Evolutionary conservation across 2,329 filamentous ascomycete genomes (phyloP).

Genomic region (Fusarium nanum): DNA sequence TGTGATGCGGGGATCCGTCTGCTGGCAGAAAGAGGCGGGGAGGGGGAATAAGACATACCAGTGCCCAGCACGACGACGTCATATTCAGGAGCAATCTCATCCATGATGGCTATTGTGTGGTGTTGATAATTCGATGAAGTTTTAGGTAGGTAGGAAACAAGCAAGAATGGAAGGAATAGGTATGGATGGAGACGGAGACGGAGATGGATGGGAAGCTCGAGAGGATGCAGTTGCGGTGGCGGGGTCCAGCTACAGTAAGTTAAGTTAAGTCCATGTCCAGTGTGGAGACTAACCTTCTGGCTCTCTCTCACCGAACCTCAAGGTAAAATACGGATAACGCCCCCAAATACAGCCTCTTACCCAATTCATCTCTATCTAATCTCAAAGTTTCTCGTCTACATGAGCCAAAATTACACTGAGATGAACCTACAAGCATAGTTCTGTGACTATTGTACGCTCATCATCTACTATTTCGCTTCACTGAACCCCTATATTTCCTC

Average conservation of each 20-base stretch:
- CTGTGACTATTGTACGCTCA: slow-evolving; percentile 6
- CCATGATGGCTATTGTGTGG: slow-evolving; percentile 68
- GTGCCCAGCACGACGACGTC: slow-evolving; percentile 99
- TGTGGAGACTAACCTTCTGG: slow-evolving; percentile 41
- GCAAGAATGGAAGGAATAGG: slow-evolving; percentile 10
- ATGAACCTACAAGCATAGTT: background rate
- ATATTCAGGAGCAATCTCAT: slow-evolving; percentile 98
- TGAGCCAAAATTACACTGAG: slow-evolving; percentile 23
- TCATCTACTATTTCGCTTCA: background rate
- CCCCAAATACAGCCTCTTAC: slow-evolving; percentile 32
- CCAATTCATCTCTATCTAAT: slow-evolving; percentile 30
- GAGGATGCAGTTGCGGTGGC: slow-evolving; percentile 44
- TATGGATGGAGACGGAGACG: slow-evolving; percentile 24
- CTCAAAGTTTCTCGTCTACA: slow-evolving; percentile 26
- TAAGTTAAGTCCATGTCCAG: slow-evolving; percentile 31
- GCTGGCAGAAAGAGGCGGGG: slow-evolving; percentile 29
- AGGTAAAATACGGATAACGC: slow-evolving; percentile 19
- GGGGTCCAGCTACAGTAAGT: slow-evolving; percentile 46
- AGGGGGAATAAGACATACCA: slow-evolving; percentile 69
- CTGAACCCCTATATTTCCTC: slow-evolving; percentile 15
- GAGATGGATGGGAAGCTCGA: slow-evolving; percentile 41
- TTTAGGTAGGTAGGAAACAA: slow-evolving; percentile 6
- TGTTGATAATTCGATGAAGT: slow-evolving; percentile 19
- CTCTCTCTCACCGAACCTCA: slow-evolving; percentile 16
- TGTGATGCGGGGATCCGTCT: slow-evolving; percentile 40